Evolutionary conservation across 164 flowering plant species (phyloP).

Genomic region (Vitis cinerea): DNA sequence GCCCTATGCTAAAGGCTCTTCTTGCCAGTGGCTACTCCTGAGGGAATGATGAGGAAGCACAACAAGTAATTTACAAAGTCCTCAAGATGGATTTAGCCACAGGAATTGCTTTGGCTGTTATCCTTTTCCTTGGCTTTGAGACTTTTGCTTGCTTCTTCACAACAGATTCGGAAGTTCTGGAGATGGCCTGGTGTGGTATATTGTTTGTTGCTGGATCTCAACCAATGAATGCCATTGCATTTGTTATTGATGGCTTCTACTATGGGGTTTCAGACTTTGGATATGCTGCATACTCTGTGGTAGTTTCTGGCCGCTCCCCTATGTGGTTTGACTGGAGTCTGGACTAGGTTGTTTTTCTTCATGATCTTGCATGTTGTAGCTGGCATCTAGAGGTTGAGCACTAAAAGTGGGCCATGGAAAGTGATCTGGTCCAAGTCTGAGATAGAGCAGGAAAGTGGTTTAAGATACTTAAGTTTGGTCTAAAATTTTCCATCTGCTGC

Average conservation of each 20-base stretch:
- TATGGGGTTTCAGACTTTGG: slow-evolving; percentile 95
- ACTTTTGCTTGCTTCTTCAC: slow-evolving; percentile 62
- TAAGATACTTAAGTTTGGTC: slow-evolving; percentile 4
- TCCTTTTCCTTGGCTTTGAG: slow-evolving; percentile 71
- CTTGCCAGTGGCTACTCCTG: slow-evolving; percentile 69
- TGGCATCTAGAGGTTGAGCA: slow-evolving; percentile 75
- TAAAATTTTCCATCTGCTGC: too few species aligned
- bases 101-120: slow-evolving; percentile 56
- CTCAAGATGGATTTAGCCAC: slow-evolving; percentile 72
- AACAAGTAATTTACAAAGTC: slow-evolving; percentile 54
- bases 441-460: slow-evolving; percentile 29
- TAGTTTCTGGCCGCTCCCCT: slow-evolving; percentile 59
- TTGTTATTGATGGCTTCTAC: slow-evolving; percentile 93
- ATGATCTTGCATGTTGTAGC: slow-evolving; percentile 85
- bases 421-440: slow-evolving; percentile 38
- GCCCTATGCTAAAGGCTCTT: slow-evolving; percentile 48
- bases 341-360: slow-evolving; percentile 89
- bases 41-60: slow-evolving; percentile 66
- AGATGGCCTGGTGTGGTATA: slow-evolving; percentile 68
- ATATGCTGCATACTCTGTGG: slow-evolving; percentile 92
- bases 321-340: slow-evolving; percentile 87
- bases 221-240: slow-evolving; percentile 91
- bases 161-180: slow-evolving; percentile 68
- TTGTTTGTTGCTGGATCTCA: slow-evolving; percentile 98
- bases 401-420: slow-evolving; percentile 80